Base-by-base conservation (phyloP, 495 filamentous ascomycete species). In the Eremomyces bilateralis region DNA sequence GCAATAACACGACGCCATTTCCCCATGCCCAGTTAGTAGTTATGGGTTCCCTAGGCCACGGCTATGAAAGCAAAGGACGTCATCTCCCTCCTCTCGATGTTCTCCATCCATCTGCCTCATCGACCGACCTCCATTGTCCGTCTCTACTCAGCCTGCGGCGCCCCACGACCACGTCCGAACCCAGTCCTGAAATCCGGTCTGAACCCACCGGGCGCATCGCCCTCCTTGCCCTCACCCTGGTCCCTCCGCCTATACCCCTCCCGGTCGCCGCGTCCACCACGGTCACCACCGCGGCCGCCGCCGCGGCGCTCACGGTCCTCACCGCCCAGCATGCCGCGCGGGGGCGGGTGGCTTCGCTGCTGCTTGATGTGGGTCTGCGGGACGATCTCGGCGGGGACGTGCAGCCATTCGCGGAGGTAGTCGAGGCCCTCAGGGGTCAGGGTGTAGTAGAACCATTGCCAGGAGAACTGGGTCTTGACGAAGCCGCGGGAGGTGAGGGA, bases 381-480 rank as follows among this genome's bases (percentile, higher is more conserved):
- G 48, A 97, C 88, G 58, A 97, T 93, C 72, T 97, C 88, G 53
- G 90, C 88, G 58, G 88, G 88, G 50, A 95, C 76, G 70, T 97
- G 88, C 46, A 95, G 85, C 88, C 88, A 97, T 69, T 97, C 88
- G 49, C 88, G 90, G 58, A 97, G 83, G 73, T 95, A 97, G 71
- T 94, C 85, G 56, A 97, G 84, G 67, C 88, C 88, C 61, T 94
- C 85, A 50, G 83, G 82, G 58, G 88, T 97, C 57, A 97, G 75
- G 61, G 90, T 97, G 76, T 97, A 97, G 77, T 97, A 97, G 74
- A 94, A 97, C 75, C 84, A 95, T 69, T 97, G 88, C 88, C 88
- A 97, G 42, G 82, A 91, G 77, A 97, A 97, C 61, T 83, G 88
- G 48, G 88, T 97, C 78, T 95, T 95, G 64, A 97, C 69, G 62